Conservation (phyloP, 2,329 filamentous ascomycete species). For the Aspergillus fumigatus region DNA sequence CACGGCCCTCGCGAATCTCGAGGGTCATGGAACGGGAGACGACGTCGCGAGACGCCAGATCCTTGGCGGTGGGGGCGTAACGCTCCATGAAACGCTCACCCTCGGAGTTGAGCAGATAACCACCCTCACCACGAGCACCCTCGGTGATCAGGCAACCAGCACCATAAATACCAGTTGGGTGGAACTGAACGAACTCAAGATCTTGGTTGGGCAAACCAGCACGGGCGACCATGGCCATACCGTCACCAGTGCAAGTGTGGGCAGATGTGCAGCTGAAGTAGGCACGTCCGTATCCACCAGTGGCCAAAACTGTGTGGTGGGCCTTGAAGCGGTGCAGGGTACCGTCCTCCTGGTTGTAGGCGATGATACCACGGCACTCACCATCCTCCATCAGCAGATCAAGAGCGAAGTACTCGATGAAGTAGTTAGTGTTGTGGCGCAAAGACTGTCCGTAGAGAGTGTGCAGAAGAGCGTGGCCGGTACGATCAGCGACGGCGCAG, state of each 20-base stretch:
- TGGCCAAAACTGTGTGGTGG: constrained; percentile 94
- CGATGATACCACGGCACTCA: constrained; percentile 91
- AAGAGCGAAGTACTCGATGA: constrained; percentile 97
- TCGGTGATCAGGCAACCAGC: constrained; percentile 97
- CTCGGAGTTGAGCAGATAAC: constrained; percentile 94
- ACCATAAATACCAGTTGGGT: constrained; percentile 98
- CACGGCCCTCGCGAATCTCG: constrained; percentile 95
- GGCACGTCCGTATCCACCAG: constrained; percentile 93
- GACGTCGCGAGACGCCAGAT: constrained; percentile 92
- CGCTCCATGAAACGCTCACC: constrained; percentile 99
- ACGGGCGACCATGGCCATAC: constrained; percentile 98
- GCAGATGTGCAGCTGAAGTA: constrained; percentile 99
- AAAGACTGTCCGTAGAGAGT: constrained; percentile 97
- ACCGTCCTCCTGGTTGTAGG: constrained; percentile 98
- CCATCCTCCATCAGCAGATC: constrained; percentile 98
- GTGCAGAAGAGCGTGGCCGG: constrained; percentile 94
- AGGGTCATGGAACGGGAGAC: constrained; percentile 97
- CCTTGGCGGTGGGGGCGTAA: constrained; percentile 95
- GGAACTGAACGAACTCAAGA: constrained; percentile 99
- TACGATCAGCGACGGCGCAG: constrained; percentile 93
- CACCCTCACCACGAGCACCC: constrained; percentile 95
- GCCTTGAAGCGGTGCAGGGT: constrained; percentile 95
- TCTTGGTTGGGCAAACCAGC: constrained; percentile 98
- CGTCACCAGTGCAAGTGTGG: constrained; percentile 97
- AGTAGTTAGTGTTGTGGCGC: constrained; percentile 98